Evolutionary conservation across 1,284 basidiomycete species (phyloP).

Genomic region (Gymnopus androsaceus): DNA sequence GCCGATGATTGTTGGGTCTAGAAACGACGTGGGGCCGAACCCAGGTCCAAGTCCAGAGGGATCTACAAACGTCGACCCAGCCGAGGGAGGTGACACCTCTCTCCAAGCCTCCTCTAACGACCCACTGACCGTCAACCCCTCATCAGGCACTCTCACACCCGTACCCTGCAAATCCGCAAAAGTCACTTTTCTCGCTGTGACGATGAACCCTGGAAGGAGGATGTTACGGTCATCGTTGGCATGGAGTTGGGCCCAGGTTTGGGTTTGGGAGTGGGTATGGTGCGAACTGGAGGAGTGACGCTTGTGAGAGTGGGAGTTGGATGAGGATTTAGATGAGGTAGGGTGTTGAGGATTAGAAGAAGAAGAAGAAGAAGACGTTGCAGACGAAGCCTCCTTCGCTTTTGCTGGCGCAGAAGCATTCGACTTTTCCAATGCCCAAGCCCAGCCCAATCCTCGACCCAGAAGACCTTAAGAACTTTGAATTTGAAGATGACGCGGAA

Average conservation of each 20-base stretch:
- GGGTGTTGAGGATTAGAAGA: no score
- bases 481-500: no score
- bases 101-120: conserved; percentile 58
- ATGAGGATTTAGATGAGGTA: conserved; percentile 6
- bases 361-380: no score
- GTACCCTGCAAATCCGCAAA: conserved; percentile 69
- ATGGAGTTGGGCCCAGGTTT: conserved; percentile 1
- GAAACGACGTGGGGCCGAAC: conserved; percentile 16
- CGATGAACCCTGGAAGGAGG: conserved; percentile 61
- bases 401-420: not conserved
- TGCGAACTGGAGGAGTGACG: no score
- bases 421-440: no score
- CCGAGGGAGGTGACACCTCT: no score
- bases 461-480: no score
- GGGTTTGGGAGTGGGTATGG: not conserved
- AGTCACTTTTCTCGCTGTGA: conserved; percentile 65
- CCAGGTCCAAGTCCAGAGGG: no score
- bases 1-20: conserved; percentile 53
- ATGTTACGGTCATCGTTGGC: conserved; percentile 42
- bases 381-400: not conserved
- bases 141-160: conserved; percentile 70
- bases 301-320: no score
- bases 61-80: no score
- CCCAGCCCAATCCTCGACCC: no score
- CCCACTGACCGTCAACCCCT: conserved; percentile 66